These are phyloP conservation scores for Aureobasidium leucospermi DNA, from an alignment of 2,329 filamentous ascomycete genomes.

Conservation along the genomic window DNA sequence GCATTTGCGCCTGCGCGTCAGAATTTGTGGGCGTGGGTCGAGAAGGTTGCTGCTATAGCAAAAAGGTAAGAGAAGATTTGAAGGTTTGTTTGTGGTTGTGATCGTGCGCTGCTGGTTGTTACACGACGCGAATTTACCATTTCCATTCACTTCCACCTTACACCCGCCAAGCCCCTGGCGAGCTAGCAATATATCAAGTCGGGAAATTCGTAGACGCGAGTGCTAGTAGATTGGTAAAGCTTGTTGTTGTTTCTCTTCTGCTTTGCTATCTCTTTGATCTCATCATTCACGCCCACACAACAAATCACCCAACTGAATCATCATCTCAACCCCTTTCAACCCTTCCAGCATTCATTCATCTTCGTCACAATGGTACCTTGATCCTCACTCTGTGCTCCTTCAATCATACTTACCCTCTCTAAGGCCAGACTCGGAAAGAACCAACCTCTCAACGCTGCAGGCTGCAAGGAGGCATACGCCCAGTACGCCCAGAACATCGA, in stretches of 20 bases:
- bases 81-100: too few species aligned
- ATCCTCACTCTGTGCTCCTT: background rate
- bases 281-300: background rate
- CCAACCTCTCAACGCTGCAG: background rate
- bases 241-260: background rate
- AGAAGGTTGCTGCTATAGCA: too few species aligned
- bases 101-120: too few species aligned
- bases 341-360: background rate
- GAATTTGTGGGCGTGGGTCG: too few species aligned
- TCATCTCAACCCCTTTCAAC: background rate
- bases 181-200: too few species aligned
- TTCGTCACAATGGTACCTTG: background rate
- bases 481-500: background rate
- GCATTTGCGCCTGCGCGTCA: too few species aligned
- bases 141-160: background rate
- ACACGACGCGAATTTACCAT: too few species aligned
- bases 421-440: background rate
- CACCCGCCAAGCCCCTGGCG: too few species aligned
- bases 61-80: too few species aligned
- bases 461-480: background rate
- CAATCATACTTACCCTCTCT: background rate
- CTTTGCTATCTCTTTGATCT: too few species aligned
- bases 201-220: too few species aligned
- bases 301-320: background rate
- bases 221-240: too few species aligned